Evolutionary conservation across 176 grass and related monocot species (phyloP), one percentile per base, ranked within the genome.

Genomic region (Hordeum marinum): DNA sequence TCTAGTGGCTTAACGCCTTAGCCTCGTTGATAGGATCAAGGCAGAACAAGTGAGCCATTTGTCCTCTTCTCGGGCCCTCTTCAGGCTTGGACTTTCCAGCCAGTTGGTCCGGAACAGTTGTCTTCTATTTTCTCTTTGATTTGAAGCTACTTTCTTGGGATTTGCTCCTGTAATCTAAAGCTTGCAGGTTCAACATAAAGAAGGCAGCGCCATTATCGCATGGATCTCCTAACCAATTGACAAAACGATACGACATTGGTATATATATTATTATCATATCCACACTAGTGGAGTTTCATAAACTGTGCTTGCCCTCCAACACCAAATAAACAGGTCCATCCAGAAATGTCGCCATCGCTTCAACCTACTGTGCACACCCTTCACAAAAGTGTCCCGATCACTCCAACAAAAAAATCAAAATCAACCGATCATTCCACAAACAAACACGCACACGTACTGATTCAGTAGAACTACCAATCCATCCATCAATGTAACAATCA

Each of bases 121-220:
- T 77, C 75, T 86, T 20, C 12, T 86, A 50, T 78, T 77, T 77
- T 64, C 62, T 6, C 42, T 78, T 64, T 82, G 79, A 86, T 78
- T 77, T 72, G 18, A 77, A 90, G 39, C 55, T 21, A 27, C 32
- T 78, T 82, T 78, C 63, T 71, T 77, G 78, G 64, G 72, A 86
- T 86, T 72, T 77, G 79, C 72, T 82, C 72, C 35, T 65, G 64
- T 27, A 36, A 70, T 71, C 42, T 57, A 78, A 72, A 88, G 63
- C 54, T 86, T 65, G 18, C 24, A 82, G 20, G 3, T 86, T 58
- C 35, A 65, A 35, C 15, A 79, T 86, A 90, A 83, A 86, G 31
- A 83, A 90, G 25, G 36, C 14, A 26, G 12, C 66, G 57, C 57
- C 65, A 72, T 42, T 90, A 46, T 83, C 73, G 55, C 73, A 58